phyloP scores from a whole-genome alignment of 768 basidiomycete genomes.

The Inosperma sp. region DNA sequence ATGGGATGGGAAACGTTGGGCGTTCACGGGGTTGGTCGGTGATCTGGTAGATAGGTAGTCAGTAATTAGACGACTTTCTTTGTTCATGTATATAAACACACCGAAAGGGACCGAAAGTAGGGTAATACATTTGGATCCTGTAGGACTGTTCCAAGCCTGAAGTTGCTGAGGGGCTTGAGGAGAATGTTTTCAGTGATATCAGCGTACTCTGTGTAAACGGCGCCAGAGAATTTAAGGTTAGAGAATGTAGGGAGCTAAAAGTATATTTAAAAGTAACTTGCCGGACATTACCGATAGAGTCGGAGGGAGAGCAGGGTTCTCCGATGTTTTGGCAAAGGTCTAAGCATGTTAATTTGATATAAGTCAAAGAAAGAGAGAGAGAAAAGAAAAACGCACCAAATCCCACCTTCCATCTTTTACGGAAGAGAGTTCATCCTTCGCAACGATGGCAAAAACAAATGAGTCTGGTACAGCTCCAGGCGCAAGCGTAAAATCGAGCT shows the following conservation, averaged over 20 bases:
- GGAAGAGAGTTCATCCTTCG: slow-evolving; percentile 69
- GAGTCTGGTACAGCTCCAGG: slow-evolving; percentile 46
- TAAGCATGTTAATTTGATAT: slow-evolving; percentile 26
- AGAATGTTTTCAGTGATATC: slow-evolving; percentile 79
- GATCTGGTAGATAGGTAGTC: slow-evolving; percentile 38
- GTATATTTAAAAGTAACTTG: slow-evolving; percentile 25
- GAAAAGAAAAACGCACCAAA: slow-evolving; percentile 52
- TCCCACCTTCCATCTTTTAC: slow-evolving; percentile 81
- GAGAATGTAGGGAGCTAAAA: slow-evolving; percentile 3
- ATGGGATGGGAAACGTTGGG: slow-evolving; percentile 48
- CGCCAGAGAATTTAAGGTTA: slow-evolving; percentile 8
- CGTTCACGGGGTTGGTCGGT: slow-evolving; percentile 82
- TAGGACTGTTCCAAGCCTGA: slow-evolving; percentile 51
- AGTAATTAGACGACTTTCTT: slow-evolving; percentile 4
- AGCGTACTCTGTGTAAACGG: slow-evolving; percentile 65
- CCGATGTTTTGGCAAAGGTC: slow-evolving; percentile 81
- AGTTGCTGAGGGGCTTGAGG: slow-evolving; percentile 51
- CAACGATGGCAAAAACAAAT: slow-evolving; percentile 81
- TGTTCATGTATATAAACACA: slow-evolving; percentile 32
- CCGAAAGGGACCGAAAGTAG: slow-evolving; percentile 84
- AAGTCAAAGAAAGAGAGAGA: not conserved
- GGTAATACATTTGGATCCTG: slow-evolving; percentile 59
- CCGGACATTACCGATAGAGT: slow-evolving; percentile 74
- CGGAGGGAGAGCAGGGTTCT: slow-evolving; percentile 56
- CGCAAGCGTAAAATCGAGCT: slow-evolving; percentile 75